Base-by-base conservation (phyloP, 257 asterid genomes). In the Datura wrightii region DNA sequence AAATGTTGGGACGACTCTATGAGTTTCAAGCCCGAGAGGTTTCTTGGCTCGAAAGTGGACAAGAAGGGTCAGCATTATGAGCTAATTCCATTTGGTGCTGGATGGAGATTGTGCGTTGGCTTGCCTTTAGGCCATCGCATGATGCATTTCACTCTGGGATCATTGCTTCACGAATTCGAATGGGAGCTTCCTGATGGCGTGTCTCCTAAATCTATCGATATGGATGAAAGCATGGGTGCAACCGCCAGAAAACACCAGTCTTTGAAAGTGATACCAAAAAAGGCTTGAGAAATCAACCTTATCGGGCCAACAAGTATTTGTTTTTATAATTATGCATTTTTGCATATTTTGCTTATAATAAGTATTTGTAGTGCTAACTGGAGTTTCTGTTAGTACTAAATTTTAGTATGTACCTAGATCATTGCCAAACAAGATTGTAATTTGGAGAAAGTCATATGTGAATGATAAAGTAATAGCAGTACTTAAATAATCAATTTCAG, bases 11-110 rank as follows among this genome's bases (percentile, higher is more conserved):
- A 37, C 6, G 86, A 71, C 2, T 74, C 86, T 34, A 8, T 58
- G 69, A 19, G 34, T 54, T 83, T 83, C 59, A 71, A 71, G 37
- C 86, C 86, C 3, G 86, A 83, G 60, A 83, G 82, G 82, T 83
- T 83, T 46, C 19, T 83, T 34, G 86, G 82, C 44, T 83, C 82
- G 3, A 83, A 83, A 9, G 5, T 71, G 13, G 86, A 71, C 1
- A 42, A 50, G 15, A 83, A 39, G 31, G 86, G 86, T 0, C 85
- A 83, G 7, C 39, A 67, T 67, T 83, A 50, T 36, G 85, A 65
- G 53, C 42, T 83, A 5, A 46, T 83, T 1, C 86, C 86, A 2
- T 83, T 83, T 72, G 86, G 86, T n/a, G 86, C 74, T 2, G 86
- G 86, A 7, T 13, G 82, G 31, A 71, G 82, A 16, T 71, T 83